Percentiles rank a stretch among this genome's conserved stretches.
Evolutionary conservation across 805 yeast genomes (phyloP).

Genomic region (Candida coleopterorum): DNA sequence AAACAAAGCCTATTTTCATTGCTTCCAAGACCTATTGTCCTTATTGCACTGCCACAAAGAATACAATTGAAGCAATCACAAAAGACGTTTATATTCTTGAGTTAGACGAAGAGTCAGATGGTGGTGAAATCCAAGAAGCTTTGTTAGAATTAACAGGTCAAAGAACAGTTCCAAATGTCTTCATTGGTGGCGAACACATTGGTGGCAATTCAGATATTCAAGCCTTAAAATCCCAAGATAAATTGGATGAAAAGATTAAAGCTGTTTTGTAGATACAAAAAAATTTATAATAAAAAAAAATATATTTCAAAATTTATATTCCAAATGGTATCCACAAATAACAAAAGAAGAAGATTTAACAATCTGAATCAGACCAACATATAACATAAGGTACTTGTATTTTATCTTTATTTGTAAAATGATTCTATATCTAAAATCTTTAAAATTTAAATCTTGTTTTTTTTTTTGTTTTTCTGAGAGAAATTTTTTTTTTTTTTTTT

Average conservation of each 20-base stretch:
- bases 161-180: slow-evolving; percentile 89
- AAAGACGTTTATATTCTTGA: slow-evolving; percentile 51
- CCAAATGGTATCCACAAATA: too few relatives aligned
- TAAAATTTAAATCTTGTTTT: too few relatives aligned
- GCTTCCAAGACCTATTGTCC: slow-evolving; percentile 58
- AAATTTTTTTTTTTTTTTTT: slow-evolving; percentile 1
- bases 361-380: too few relatives aligned
- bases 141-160: slow-evolving; percentile 77
- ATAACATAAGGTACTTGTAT: too few relatives aligned
- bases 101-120: slow-evolving; percentile 58
- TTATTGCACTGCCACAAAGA: slow-evolving; percentile 39
- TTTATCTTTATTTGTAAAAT: too few relatives aligned
- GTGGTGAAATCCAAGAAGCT: slow-evolving; percentile 77
- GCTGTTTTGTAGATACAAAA: slow-evolving; percentile 36
- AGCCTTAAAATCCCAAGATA: slow-evolving; percentile 56
- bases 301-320: too few relatives aligned
- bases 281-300: too few relatives aligned
- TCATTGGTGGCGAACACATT: slow-evolving; percentile 85
- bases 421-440: too few relatives aligned
- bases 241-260: slow-evolving; percentile 45
- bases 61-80: slow-evolving; percentile 34
- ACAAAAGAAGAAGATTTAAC: too few relatives aligned
- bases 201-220: slow-evolving; percentile 95
- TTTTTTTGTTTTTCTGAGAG: too few relatives aligned
- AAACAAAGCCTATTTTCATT: slow-evolving; percentile 62